Evolutionary conservation across 1,139 yeast genomes (phyloP).

Genomic region (Pichia sp.): DNA sequence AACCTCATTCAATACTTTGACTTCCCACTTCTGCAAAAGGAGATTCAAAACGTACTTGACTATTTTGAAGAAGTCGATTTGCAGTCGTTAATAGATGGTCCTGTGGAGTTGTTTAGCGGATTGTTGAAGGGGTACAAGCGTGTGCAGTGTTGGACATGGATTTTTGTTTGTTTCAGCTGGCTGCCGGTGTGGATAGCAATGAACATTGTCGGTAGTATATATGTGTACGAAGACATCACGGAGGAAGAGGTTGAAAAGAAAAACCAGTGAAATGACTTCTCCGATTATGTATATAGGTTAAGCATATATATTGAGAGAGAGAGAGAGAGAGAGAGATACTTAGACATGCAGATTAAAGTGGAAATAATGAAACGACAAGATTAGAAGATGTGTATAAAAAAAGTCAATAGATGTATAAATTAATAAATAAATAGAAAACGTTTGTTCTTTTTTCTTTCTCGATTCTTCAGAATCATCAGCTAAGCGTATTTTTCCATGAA

Average conservation of each 20-base stretch:
- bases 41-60: conserved; percentile 32
- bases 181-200: conserved; percentile 72
- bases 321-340: neutral
- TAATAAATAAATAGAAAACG: too few species aligned
- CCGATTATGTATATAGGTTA: neutral
- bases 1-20: conserved; percentile 31
- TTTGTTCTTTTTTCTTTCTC: neutral
- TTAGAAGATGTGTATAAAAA: neutral
- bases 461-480: neutral
- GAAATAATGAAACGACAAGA: neutral
- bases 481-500: conserved; percentile 58
- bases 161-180: conserved; percentile 72
- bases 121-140: conserved; percentile 63
- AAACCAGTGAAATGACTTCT: conserved; percentile 7
- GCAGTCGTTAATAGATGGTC: conserved; percentile 42
- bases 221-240: conserved; percentile 20
- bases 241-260: conserved; percentile 20
- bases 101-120: conserved; percentile 43
- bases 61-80: conserved; percentile 36
- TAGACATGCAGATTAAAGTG: neutral
- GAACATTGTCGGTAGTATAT: conserved; percentile 35
- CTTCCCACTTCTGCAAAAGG: conserved; percentile 18
- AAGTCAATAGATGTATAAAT: neutral
- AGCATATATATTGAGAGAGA: neutral
- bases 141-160: conserved; percentile 86